A percentile compares a stretch with the other conserved stretches of the same genome.
Evolutionary conservation across 2,329 filamentous ascomycete genomes (phyloP).

Genomic region (Celoporthe dispersa): DNA sequence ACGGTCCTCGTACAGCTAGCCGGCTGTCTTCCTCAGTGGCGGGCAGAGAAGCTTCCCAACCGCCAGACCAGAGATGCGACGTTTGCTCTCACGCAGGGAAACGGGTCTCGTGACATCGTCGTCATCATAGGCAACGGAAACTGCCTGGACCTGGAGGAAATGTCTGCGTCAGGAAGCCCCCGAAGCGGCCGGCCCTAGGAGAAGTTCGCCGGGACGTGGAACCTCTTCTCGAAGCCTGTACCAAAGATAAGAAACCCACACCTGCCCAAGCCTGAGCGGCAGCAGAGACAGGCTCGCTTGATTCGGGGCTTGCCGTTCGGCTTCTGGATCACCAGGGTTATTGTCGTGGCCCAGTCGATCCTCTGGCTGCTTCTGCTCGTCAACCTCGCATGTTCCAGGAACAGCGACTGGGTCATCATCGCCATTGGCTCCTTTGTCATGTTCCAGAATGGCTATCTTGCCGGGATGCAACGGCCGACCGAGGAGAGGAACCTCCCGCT

Average conservation of each 20-base stretch:
- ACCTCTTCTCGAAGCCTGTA: neutral
- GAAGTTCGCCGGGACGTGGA: constrained; percentile 17
- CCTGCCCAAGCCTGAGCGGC: neutral
- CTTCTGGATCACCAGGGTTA: constrained; percentile 29
- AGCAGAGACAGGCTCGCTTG: neutral
- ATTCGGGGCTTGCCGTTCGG: constrained; percentile 21
- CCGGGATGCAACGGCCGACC: constrained; percentile 37
- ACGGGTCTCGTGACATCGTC: constrained; percentile 46
- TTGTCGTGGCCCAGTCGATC: constrained; percentile 7
- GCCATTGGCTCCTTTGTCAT: constrained; percentile 46
- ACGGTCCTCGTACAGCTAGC: constrained; percentile 42
- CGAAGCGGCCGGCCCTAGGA: constrained; percentile 20
- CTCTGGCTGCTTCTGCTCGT: constrained; percentile 48
- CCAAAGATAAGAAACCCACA: too few species aligned
- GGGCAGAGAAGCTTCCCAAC: constrained; percentile 48
- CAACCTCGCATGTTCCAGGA: constrained; percentile 41
- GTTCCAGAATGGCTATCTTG: constrained; percentile 45
- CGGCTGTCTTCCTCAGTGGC: constrained; percentile 47
- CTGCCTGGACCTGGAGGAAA: constrained; percentile 47
- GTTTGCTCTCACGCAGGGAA: constrained; percentile 45
- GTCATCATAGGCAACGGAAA: constrained; percentile 41
- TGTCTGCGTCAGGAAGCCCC: constrained; percentile 35
- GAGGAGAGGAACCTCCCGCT: constrained; percentile 27
- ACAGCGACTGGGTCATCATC: constrained; percentile 47
- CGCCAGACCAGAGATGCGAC: constrained; percentile 38